Evolutionary conservation across 768 basidiomycete genomes (phyloP), one percentile per base, ranked within the genome.

Genomic region (Lactarius quietus): DNA sequence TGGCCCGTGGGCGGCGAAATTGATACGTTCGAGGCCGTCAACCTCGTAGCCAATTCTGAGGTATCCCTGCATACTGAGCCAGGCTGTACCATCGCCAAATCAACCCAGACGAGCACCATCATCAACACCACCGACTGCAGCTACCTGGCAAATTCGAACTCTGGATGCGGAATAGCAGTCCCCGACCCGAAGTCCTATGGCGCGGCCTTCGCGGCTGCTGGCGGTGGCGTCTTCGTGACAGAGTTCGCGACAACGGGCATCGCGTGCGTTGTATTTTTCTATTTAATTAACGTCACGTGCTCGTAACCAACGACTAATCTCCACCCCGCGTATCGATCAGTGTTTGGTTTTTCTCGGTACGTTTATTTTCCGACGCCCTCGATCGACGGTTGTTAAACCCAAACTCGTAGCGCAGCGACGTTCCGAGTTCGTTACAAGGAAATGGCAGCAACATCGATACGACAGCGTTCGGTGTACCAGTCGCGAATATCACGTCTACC

Each of bases 21-120:
- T 66, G 93, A 94, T 74, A 89, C 88, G 12, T 84, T 94, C 64
- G 92, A 95, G 74, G 89, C 86, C 38, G 87, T 94, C 67, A 94
- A 95, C 75, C 72, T 82, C 57, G 82, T 82, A 48, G 78, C 79
- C 3, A 76, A 78, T 61, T 90, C 88, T 67, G 88, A 89, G 72
- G 85, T 89, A 81, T 81, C 92, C 0, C 77, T 93, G 18, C 92
- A 93, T 73, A 90, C 90, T 0, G 78, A 80, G 45, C 74, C 83
- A 0, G 85, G 86, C 6, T 88, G 88, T 74, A 81, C 73, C 0
- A 81, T 84, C 70, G 74, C 78, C 29, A 76, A 78, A 41, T 80
- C 84, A 1, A 74, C 77, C 2, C 81, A 86, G 72, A 76, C 81
- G 5, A 83, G 85, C 57, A 82, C 79, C 1, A 72, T 84, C 9